phyloP scores from a whole-genome alignment of 371 early-diverging fungal genomes.

The Syncephalastrum contaminatum region DNA sequence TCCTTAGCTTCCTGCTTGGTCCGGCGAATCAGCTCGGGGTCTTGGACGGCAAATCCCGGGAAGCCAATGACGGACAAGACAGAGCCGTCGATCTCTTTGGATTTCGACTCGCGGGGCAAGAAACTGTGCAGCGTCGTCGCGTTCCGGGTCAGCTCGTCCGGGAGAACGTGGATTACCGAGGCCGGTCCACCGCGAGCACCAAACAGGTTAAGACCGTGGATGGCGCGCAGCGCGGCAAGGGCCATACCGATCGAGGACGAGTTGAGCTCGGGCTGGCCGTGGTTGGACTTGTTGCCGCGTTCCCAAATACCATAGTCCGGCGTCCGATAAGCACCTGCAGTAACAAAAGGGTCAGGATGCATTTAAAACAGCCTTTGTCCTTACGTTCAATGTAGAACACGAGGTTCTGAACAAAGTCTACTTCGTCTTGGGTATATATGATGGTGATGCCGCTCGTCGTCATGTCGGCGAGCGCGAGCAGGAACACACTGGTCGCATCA shows the following conservation, averaged over 20 bases:
- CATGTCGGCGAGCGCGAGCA: constrained; percentile 84
- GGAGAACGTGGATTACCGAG: constrained; percentile 81
- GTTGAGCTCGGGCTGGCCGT: constrained; percentile 86
- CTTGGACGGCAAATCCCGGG: constrained; percentile 87
- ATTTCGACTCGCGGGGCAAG: constrained; percentile 87
- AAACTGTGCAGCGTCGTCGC: constrained; percentile 78
- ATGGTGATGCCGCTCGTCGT: constrained; percentile 78
- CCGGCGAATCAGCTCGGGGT: constrained; percentile 60
- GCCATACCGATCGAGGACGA: constrained; percentile 91
- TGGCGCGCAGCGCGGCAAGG: constrained; percentile 84
- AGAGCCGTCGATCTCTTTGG: constrained; percentile 90
- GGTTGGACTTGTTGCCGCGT: constrained; percentile 88
- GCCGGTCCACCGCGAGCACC: constrained; percentile 79
- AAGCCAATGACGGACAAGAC: constrained; percentile 84
- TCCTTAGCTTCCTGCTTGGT: constrained; percentile 77
- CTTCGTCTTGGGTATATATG: constrained; percentile 85
- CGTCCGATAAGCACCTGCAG: constrained; percentile 62
- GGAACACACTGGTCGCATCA: constrained; percentile 84
- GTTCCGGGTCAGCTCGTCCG: constrained; percentile 87
- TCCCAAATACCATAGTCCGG: constrained; percentile 94
- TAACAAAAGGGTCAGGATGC: no score
- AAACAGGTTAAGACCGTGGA: constrained; percentile 87
- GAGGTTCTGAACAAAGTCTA: constrained; percentile 88
- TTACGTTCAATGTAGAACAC: constrained; percentile 87
- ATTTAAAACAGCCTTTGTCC: constrained; percentile 1